A percentile compares a stretch with the other conserved stretches of the same genome.
phyloP scores from a whole-genome alignment of 1,284 basidiomycete genomes.

The Psilocybe mexicana region DNA sequence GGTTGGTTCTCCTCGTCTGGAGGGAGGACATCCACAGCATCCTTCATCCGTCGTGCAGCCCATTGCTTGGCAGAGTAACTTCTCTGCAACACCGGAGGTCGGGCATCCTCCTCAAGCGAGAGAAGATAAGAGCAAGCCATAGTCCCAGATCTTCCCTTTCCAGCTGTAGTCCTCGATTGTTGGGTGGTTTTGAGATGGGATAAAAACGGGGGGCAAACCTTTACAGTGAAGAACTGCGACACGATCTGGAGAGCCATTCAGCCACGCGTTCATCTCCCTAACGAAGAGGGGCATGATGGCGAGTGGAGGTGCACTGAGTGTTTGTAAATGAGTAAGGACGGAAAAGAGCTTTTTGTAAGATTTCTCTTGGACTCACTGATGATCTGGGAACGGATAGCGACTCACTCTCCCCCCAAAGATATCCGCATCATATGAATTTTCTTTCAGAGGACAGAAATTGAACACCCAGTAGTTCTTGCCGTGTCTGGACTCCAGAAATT shows the following conservation, averaged over 20 bases:
- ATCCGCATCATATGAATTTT: slow-evolving; percentile 65
- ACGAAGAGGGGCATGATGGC: slow-evolving; percentile 76
- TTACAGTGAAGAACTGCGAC: slow-evolving; percentile 90
- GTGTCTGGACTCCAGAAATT: slow-evolving; percentile 76
- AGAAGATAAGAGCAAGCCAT: slow-evolving; percentile 80
- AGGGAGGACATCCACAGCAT: slow-evolving; percentile 50
- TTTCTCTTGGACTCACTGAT: slow-evolving; percentile 57
- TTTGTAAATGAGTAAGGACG: too few relatives aligned
- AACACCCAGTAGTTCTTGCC: slow-evolving; percentile 79
- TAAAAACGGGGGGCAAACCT: slow-evolving; percentile 43
- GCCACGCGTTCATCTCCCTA: slow-evolving; percentile 79
- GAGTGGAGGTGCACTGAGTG: slow-evolving; percentile 71
- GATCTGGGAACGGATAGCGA: slow-evolving; percentile 87
- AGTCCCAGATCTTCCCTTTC: slow-evolving; percentile 82
- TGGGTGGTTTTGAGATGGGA: too few relatives aligned
- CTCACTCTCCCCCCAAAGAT: slow-evolving; percentile 75
- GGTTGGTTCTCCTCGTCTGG: slow-evolving; percentile 31
- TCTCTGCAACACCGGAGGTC: slow-evolving; percentile 47
- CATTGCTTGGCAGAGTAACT: slow-evolving; percentile 50
- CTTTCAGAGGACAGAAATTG: slow-evolving; percentile 82
- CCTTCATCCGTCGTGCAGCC: slow-evolving; percentile 48
- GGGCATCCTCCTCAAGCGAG: slow-evolving; percentile 50
- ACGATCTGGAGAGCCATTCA: slow-evolving; percentile 65
- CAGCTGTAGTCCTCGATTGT: slow-evolving; percentile 45
- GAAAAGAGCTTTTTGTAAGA: too few relatives aligned